Evolutionary conservation across 2,329 filamentous ascomycete genomes (phyloP).

Genomic region (Colletotrichum limetticola): DNA sequence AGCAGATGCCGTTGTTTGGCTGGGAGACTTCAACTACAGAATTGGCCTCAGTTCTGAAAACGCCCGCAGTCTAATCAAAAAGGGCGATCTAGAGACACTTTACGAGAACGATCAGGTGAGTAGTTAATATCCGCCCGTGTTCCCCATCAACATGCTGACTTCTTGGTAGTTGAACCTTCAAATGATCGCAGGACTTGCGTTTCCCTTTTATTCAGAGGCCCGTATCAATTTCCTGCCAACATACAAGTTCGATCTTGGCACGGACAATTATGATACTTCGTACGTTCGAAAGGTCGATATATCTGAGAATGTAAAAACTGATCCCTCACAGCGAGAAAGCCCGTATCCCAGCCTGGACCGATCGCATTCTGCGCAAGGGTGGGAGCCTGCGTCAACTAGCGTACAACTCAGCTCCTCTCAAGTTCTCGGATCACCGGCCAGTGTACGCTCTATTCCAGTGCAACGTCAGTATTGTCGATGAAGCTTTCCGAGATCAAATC

Average conservation of each 20-base stretch:
- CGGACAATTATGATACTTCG: conserved; percentile 91
- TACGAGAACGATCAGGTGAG: conserved; percentile 89
- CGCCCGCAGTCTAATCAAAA: conserved; percentile 78
- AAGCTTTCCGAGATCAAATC: conserved; percentile 76
- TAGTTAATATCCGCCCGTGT: neutral
- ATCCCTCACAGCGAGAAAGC: conserved; percentile 78
- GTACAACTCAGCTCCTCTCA: conserved; percentile 84
- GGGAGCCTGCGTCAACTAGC: conserved; percentile 82
- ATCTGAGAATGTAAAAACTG: conserved; percentile 37
- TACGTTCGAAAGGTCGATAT: conserved; percentile 52
- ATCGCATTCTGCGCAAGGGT: conserved; percentile 90
- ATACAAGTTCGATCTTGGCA: conserved; percentile 94
- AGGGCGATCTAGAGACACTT: conserved; percentile 78
- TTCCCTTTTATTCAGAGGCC: conserved; percentile 92
- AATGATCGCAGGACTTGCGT: conserved; percentile 92
- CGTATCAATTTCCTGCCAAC: conserved; percentile 90
- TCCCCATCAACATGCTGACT: neutral
- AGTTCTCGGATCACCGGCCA: conserved; percentile 95
- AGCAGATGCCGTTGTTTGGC: conserved; percentile 83
- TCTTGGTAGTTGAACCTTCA: conserved; percentile 81
- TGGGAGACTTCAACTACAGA: conserved; percentile 98
- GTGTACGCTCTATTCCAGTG: conserved; percentile 93
- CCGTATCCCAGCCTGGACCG: conserved; percentile 96
- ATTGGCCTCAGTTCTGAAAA: conserved; percentile 86
- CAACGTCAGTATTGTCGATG: conserved; percentile 82